A percentile compares a stretch with the other conserved stretches of the same genome.
Conservation (phyloP, 2,329 filamentous ascomycete genomes). For the Alternaria novae-zelandiae region DNA sequence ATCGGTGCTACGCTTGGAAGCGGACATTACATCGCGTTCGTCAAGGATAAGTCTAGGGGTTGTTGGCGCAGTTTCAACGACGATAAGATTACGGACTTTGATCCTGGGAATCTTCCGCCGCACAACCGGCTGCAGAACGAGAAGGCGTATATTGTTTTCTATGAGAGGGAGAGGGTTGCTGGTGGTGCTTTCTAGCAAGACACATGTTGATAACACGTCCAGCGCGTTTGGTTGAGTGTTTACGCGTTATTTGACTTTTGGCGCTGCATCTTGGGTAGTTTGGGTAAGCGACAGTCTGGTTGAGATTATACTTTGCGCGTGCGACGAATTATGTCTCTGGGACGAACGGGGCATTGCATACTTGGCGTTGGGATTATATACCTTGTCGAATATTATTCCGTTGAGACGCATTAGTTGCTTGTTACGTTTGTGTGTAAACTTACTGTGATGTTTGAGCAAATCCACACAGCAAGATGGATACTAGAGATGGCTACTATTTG, state of each 20-base stretch:
- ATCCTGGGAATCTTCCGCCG: conserved; percentile 58
- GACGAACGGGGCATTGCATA: conserved; percentile 10
- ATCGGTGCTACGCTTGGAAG: conserved; percentile 69
- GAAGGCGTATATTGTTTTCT: conserved; percentile 71
- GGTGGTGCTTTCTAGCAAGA: conserved; percentile 32
- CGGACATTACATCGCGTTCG: conserved; percentile 81
- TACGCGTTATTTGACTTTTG: not conserved
- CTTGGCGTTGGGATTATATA: conserved; percentile 13
- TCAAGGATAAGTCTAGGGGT: conserved; percentile 56
- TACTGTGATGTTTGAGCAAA: not conserved
- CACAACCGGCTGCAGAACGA: conserved; percentile 65
- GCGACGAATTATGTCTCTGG: not conserved
- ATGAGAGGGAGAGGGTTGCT: conserved; percentile 54
- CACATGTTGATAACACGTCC: not conserved
- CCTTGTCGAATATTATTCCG: conserved; percentile 8
- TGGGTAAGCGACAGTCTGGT: not conserved
- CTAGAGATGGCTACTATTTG: not conserved
- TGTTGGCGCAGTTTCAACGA: conserved; percentile 65
- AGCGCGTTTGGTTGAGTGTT: no score
- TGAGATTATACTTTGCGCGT: not conserved
- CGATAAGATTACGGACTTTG: conserved; percentile 59
- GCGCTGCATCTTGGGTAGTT: not conserved
- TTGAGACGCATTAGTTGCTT: not conserved
- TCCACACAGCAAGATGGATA: not conserved
- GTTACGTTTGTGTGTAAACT: not conserved